A percentile compares a stretch with the other conserved stretches of the same genome.
Evolutionary conservation across 352 stramenopile species (phyloP).

Genomic region (Phytopythium ostracodes): DNA sequence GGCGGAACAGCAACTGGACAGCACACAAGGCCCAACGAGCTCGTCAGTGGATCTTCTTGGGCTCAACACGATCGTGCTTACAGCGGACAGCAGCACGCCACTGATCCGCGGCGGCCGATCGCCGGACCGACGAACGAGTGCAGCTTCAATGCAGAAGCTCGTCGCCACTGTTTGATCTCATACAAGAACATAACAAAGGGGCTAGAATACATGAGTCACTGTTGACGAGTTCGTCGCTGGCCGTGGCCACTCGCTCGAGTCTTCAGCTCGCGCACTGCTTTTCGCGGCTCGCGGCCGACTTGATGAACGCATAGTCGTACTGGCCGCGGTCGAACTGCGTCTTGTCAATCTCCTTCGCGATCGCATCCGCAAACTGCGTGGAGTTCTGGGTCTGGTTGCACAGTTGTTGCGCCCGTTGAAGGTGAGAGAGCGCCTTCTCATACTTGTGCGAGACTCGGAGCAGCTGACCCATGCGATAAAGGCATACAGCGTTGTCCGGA

Average conservation of each 20-base stretch:
- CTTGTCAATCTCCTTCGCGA: constrained; percentile 51
- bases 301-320: constrained; percentile 52
- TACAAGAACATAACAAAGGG: background rate
- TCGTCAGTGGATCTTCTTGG: constrained; percentile 22
- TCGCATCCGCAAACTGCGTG: constrained; percentile 35
- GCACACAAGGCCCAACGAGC: background rate
- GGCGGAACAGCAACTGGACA: background rate
- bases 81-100: background rate
- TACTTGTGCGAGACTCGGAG: constrained; percentile 47
- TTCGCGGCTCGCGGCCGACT: constrained; percentile 12
- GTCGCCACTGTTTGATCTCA: constrained; percentile 14
- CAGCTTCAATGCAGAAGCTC: constrained; percentile 5
- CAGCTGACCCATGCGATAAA: constrained; percentile 54
- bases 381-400: constrained; percentile 10
- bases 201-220: background rate
- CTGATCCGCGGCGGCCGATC: background rate
- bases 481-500: constrained; percentile 19
- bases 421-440: constrained; percentile 35
- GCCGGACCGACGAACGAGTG: background rate
- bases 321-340: constrained; percentile 61
- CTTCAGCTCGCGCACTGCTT: background rate
- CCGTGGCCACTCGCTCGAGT: background rate
- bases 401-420: constrained; percentile 13
- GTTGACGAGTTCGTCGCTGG: background rate
- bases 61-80: constrained; percentile 14